Evolutionary conservation across 176 grass and related monocot species (phyloP), one percentile per base, ranked within the genome.

Genomic region (Aegilops bicornis): DNA sequence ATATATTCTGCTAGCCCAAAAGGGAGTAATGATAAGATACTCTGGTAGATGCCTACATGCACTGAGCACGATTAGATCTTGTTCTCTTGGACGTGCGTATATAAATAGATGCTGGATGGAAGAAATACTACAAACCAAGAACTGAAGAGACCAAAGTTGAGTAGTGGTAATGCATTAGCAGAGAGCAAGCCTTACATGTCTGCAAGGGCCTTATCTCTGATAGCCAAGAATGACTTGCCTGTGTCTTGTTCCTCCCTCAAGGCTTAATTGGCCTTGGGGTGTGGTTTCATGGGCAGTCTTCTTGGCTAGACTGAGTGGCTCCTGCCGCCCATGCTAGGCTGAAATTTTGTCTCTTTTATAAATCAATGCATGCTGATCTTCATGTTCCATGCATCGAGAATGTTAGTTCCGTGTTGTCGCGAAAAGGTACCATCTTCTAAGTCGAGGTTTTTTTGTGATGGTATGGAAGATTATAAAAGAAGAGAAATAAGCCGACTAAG

Each of bases 141-240:
- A 11, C 8, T 4, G 22, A 61, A 24, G 22, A 22, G 9, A 61
- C 2, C 2, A 0, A 22, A 62, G 22, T 62, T 62, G 2, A 62
- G 9, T 62, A 62, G 22, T 62, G 22, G n/a, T 11, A 11, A 24
- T 61, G 59, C 52, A 58, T 58, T 19, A 62, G n/a, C 9, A 11
- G 22, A 62, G 59, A 24, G n/a, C 22, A 62, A 62, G 22, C 8
- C 59, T 62, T 62, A 27, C 58, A 75, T 87, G 78, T 59, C 16
- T 22, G 20, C 73, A 66, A 75, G 69, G 3, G 30, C 37, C 7
- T 27, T 56, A 0, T 40, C 54, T 45, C 85, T 86, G 66, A 80
- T 80, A 88, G 80, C 64, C 80, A 88, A 78, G 43, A 24, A 82
- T 81, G 69, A 88, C 59, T 88, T 82, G 86, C 69, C 40, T 82